phyloP scores from a whole-genome alignment of 352 stramenopile genomes.

The Globisporangium yorkense region DNA sequence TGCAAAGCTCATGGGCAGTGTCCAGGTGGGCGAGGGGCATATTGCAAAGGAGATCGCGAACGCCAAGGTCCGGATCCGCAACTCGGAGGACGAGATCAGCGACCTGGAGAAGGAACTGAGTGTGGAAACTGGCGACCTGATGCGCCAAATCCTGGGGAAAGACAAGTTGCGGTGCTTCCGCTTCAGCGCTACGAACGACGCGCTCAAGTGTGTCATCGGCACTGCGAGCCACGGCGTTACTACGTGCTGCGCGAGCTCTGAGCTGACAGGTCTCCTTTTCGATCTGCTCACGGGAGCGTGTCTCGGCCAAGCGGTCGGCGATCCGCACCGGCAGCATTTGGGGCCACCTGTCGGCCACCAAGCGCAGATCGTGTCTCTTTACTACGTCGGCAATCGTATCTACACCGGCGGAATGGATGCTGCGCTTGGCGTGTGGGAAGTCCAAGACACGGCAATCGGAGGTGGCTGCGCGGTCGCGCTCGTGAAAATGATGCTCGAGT shows the following conservation, averaged over 20 bases:
- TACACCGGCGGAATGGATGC: slow-evolving; percentile 70
- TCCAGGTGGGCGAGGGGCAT: slow-evolving; percentile 51
- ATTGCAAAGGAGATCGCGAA: slow-evolving; percentile 60
- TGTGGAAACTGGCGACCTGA: slow-evolving; percentile 63
- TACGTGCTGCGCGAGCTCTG: slow-evolving; percentile 49
- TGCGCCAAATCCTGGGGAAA: slow-evolving; percentile 64
- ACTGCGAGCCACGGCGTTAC: slow-evolving; percentile 59
- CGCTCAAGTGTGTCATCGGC: slow-evolving; percentile 66
- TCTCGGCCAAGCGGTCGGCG: slow-evolving; percentile 53
- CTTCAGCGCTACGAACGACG: slow-evolving; percentile 69
- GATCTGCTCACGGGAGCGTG: slow-evolving; percentile 65
- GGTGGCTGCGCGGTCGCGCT: slow-evolving; percentile 45
- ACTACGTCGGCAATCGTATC: slow-evolving; percentile 48
- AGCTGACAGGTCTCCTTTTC: slow-evolving; percentile 45
- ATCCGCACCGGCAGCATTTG: slow-evolving; percentile 57
- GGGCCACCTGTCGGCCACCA: slow-evolving; percentile 56
- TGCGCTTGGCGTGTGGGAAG: slow-evolving; percentile 59
- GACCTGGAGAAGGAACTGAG: slow-evolving; percentile 58
- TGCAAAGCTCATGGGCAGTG: slow-evolving; percentile 52
- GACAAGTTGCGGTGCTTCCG: slow-evolving; percentile 63
- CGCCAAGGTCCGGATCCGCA: slow-evolving; percentile 54
- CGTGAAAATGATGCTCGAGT: slow-evolving; percentile 46
- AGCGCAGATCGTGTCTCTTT: slow-evolving; percentile 60
- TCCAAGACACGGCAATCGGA: slow-evolving; percentile 45
- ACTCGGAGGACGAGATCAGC: slow-evolving; percentile 60